A percentile compares a stretch with the other conserved stretches of the same genome.
Conservation (phyloP, 106 monocot genomes). For the Dioscorea dumetorum region DNA sequence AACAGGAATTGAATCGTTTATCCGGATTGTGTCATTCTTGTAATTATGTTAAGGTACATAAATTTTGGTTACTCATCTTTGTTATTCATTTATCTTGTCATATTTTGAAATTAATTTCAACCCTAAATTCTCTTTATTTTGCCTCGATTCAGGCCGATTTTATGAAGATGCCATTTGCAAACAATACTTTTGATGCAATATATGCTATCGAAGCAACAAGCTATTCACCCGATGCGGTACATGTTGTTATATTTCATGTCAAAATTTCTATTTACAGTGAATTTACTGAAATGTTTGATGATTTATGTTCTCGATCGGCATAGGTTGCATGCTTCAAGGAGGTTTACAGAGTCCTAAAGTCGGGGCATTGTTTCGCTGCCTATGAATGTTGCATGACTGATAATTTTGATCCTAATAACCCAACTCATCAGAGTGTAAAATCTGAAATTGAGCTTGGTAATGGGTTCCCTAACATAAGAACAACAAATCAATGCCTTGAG, state of each 20-base stretch:
- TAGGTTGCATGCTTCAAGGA: conserved; percentile 95
- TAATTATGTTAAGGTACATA: conserved; percentile 75
- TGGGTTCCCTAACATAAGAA: conserved; percentile 88
- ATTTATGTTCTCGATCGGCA: background rate
- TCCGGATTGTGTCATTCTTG: conserved; percentile 57
- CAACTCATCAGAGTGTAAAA: conserved; percentile 67
- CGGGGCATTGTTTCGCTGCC: conserved; percentile 93
- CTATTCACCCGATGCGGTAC: conserved; percentile 92
- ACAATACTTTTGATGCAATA: conserved; percentile 77
- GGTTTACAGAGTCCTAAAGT: conserved; percentile 81
- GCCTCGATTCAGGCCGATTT: conserved; percentile 74
- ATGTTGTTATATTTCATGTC: background rate
- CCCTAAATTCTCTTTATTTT: background rate
- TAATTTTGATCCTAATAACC: conserved; percentile 63
- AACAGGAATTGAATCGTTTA: conserved; percentile 66
- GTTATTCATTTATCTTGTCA: too few species aligned
- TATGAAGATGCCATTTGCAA: conserved; percentile 91
- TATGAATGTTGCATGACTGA: conserved; percentile 99
- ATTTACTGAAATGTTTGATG: background rate
- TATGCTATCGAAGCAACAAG: conserved; percentile 99
- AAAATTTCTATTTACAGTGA: background rate
- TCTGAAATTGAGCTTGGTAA: conserved; percentile 95
- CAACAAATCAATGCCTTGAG: conserved; percentile 66
- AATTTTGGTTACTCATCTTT: background rate
- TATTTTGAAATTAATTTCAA: too few species aligned